Base-by-base conservation (phyloP, 2,329 filamentous ascomycete genomes). In the Grosmannia huntii region DNA sequence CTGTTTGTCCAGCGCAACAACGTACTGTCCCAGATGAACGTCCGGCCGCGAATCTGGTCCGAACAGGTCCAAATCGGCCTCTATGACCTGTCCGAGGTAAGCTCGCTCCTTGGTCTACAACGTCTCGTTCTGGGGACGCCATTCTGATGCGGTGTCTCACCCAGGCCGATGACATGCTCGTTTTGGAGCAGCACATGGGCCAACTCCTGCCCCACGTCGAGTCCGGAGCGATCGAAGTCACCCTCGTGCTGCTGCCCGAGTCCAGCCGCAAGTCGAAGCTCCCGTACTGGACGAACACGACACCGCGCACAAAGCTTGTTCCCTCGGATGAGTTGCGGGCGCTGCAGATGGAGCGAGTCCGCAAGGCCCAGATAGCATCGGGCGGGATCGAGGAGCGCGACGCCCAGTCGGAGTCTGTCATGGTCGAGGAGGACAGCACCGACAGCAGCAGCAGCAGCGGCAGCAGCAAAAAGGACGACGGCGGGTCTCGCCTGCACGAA, bases 231-330 rank as follows among this genome's bases (percentile, higher is more conserved):
- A 72, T 83, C 64, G 79, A 85, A 62, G 79, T 79, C 27, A 77
- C 78, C 12, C 66, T 84, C 46, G 66, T 87, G 16, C 68, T 84
- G 58, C 69, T 86, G 23, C 78, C 80, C 56, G 69, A 75, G 58
- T 70, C 69, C n/a, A 69, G 67, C 63, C 71, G 72, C 60, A 62
- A 64, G 44, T 71, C 72, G 21, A 66, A 69, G 57, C 57, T 70
- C 54, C 66, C 65, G 62, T 63, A 68, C 60, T 78, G 76, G 75
- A 69, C 73, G 49, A 68, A 70, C 44, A 66, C 70, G 60, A 64
- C 58, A 70, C 48, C 63, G 58, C 60, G 61, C 16, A 69, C 48
- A 41, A 77, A 49, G 31, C 33, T 51, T 44, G 31, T 36, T 16
- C 46, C 48, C 16, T 50, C 54, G 58, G 50, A 57, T 4, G 41